phyloP scores from a whole-genome alignment of 306 rosid genomes.

The Vigna radiata region DNA sequence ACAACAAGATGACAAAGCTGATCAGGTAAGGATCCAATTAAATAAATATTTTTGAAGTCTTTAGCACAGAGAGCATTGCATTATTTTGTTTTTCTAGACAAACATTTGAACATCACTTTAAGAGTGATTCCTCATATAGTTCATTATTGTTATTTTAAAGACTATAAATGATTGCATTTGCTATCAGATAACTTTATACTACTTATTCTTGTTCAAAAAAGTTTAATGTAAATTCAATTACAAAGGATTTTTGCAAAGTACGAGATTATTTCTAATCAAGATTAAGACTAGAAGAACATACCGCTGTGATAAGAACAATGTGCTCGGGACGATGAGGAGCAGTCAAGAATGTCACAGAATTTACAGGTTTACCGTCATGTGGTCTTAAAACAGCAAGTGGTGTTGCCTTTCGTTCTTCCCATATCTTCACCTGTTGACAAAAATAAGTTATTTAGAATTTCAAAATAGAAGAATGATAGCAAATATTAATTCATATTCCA shows the following conservation, averaged over 20 bases:
- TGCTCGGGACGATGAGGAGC: slow-evolving; percentile 80
- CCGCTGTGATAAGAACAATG: slow-evolving; percentile 76
- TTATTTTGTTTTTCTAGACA: too few species aligned
- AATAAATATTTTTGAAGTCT: too few species aligned
- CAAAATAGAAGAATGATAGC: slow-evolving; percentile 17
- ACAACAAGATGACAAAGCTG: slow-evolving; percentile 20
- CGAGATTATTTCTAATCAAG: slow-evolving; percentile 26
- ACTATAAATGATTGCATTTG: too few species aligned
- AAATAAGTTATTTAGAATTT: slow-evolving; percentile 28
- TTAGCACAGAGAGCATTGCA: too few species aligned
- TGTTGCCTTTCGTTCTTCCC: slow-evolving; percentile 71
- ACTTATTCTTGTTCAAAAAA: too few species aligned
- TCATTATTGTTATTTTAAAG: too few species aligned
- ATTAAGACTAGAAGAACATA: slow-evolving; percentile 47
- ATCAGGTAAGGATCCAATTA: not conserved
- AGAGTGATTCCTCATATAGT: too few species aligned
- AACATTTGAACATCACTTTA: too few species aligned
- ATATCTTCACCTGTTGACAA: slow-evolving; percentile 71
- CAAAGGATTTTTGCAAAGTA: too few species aligned
- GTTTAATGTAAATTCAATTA: too few species aligned
- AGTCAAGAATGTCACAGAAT: slow-evolving; percentile 75
- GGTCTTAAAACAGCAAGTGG: slow-evolving; percentile 73
- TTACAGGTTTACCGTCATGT: slow-evolving; percentile 71
- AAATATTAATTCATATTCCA: slow-evolving; percentile 12
- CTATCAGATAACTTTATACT: too few species aligned